Evolutionary conservation across 2,329 filamentous ascomycete genomes (phyloP), one percentile per base, ranked within the genome.

Genomic region (Hypoxylon sp.): DNA sequence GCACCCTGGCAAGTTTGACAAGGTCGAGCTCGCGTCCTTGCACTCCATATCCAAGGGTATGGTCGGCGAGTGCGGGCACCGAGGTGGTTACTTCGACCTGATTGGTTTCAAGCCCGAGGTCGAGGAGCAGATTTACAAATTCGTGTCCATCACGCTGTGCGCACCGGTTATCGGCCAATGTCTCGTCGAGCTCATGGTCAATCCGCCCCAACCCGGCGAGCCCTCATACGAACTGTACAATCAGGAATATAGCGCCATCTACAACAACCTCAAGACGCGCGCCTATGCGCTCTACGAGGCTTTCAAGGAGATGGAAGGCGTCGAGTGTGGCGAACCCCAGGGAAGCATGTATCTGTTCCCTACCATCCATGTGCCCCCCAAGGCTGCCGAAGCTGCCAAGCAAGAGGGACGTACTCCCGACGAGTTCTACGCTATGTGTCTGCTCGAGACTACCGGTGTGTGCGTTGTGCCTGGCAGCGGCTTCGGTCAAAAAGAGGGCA

Each of bases 271-370:
- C 65, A 89, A 89, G 77, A 83, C 92, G 80, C 91, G 96, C 72
- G 96, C 96, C 42, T 88, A 85, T 66, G 94, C 96, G 5, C 86
- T 99, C 54, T 96, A 97, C 83, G 88, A 94, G 76, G 94, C 95
- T 29, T 99, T 99, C 83, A 85, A 90, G 80, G 84, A 94, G 78
- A 98, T 99, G 96, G 95, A 98, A 81, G 96, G 96, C 65, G 95
- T 99, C 66, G 89, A 94, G 80, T 97, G 94, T 82, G 92, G 92
- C 76, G 87, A 90, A 74, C 96, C 96, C 62, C 92, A 97, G 87
- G 96, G 96, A 67, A 91, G 92, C 79, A 99, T 99, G 96, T 99
- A 99, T 84, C 92, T 99, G 76, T 99, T 98, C 89, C 96, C 96
- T 24, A 96, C 93, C 74, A 97, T 99, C 82, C 89, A 85, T 35